A percentile compares a stretch with the other conserved stretches of the same genome.
These are phyloP conservation scores for Parietichytrium sp. DNA, from an alignment of 108 stramenopile genomes.

Conservation along the genomic window DNA sequence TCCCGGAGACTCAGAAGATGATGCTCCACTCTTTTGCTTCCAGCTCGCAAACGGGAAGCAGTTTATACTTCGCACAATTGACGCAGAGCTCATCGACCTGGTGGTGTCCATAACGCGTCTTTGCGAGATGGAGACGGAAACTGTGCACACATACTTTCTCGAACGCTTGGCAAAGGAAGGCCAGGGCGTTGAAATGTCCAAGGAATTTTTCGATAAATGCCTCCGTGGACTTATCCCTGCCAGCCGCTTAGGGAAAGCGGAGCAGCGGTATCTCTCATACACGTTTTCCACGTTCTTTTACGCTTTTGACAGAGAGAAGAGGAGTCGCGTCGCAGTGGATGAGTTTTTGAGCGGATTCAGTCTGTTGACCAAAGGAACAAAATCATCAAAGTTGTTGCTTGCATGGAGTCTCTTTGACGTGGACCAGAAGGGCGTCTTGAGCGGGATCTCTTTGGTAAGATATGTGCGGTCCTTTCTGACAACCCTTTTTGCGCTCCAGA, in stretches of 20 bases:
- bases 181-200: background rate
- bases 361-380: constrained; percentile 52
- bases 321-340: constrained; percentile 46
- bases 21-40: background rate
- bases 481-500: background rate
- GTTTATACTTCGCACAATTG: background rate
- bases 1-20: background rate
- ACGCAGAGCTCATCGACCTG: constrained; percentile 21
- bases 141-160: background rate
- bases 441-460: constrained; percentile 46
- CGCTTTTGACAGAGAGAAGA: background rate
- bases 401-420: constrained; percentile 55
- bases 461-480: constrained; percentile 51
- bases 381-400: constrained; percentile 57
- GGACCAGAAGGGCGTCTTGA: constrained; percentile 47
- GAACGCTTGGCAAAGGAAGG: background rate
- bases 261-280: constrained; percentile 31
- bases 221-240: constrained; percentile 1
- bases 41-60: background rate
- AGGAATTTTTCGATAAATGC: constrained; percentile 5
- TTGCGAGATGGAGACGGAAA: background rate
- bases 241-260: background rate
- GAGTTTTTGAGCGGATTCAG: constrained; percentile 53
- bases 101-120: constrained; percentile 23
- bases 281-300: constrained; percentile 32